These are phyloP conservation scores for Umbelopsis isabellina DNA, from an alignment of 192 early-diverging fungal species.

Conservation along the genomic window DNA sequence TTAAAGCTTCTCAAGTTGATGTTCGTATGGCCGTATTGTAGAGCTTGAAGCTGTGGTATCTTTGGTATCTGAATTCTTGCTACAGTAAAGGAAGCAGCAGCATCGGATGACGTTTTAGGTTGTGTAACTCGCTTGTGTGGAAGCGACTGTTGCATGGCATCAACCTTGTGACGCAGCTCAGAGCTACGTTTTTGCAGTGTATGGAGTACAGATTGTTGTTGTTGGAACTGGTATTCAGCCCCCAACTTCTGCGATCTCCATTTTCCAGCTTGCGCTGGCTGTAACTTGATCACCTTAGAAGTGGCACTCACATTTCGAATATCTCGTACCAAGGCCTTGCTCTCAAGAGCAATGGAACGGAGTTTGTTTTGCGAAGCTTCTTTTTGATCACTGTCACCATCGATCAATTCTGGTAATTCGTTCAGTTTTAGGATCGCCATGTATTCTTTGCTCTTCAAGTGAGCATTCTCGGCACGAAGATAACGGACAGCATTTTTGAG, in stretches of 20 bases:
- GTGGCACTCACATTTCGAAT: slow-evolving; percentile 49
- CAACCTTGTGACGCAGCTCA: slow-evolving; percentile 42
- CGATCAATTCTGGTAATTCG: slow-evolving; percentile 34
- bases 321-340: slow-evolving; percentile 51
- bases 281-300: slow-evolving; percentile 53
- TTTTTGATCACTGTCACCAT: slow-evolving; percentile 16
- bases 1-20: slow-evolving; percentile 29
- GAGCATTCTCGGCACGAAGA: slow-evolving; percentile 81
- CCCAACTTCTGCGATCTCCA: slow-evolving; percentile 52
- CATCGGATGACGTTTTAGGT: neutral
- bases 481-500: slow-evolving; percentile 77
- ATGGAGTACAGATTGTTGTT: slow-evolving; percentile 55
- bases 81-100: slow-evolving; percentile 14
- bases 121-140: neutral
- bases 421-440: slow-evolving; percentile 44
- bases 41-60: slow-evolving; percentile 5
- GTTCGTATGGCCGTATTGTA: slow-evolving; percentile 1
- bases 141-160: slow-evolving; percentile 12
- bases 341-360: slow-evolving; percentile 49
- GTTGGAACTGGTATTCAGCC: slow-evolving; percentile 59
- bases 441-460: slow-evolving; percentile 67
- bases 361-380: slow-evolving; percentile 29
- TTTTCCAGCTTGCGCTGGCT: slow-evolving; percentile 27
- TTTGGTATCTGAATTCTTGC: slow-evolving; percentile 33
- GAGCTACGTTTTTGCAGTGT: slow-evolving; percentile 56